Conservation (phyloP, 352 stramenopile genomes). For the Globisporangium apiculatum region DNA sequence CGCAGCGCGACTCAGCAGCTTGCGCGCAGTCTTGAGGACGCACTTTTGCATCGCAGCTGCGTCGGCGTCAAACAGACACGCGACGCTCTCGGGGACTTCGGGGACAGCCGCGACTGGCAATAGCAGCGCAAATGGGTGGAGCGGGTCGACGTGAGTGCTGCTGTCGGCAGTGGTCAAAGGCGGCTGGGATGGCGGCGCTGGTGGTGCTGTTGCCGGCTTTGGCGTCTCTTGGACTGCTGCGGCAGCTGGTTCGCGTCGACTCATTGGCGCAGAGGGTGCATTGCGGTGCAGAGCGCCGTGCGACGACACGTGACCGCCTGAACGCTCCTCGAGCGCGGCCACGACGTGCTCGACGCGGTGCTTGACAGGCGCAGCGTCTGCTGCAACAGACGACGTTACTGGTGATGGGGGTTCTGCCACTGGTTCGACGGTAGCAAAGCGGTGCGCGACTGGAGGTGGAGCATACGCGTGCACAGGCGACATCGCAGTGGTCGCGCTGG, state of each 20-base stretch:
- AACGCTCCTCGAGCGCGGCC: not conserved
- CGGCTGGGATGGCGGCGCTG: constrained; percentile 1
- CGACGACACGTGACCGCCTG: not conserved
- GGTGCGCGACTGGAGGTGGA: too few species aligned
- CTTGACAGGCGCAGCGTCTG: not conserved
- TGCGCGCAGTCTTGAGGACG: constrained; percentile 34
- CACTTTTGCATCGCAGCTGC: constrained; percentile 71
- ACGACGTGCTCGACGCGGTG: not conserved
- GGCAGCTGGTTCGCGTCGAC: not conserved
- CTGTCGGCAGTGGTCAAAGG: not conserved
- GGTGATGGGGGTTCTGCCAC: too few species aligned
- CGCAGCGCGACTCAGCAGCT: constrained; percentile 42
- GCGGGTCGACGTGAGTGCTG: constrained; percentile 5
- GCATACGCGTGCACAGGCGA: too few species aligned
- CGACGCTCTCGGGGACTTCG: constrained; percentile 35
- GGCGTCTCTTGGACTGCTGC: too few species aligned
- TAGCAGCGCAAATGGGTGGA: constrained; percentile 48
- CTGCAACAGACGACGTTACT: not conserved
- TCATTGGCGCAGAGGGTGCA: not conserved
- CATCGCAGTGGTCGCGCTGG: too few species aligned
- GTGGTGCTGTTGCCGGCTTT: not conserved
- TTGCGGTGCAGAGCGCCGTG: too few species aligned
- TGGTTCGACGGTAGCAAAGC: too few species aligned
- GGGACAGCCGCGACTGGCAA: constrained; percentile 40
- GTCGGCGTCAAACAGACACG: constrained; percentile 53